phyloP scores from a whole-genome alignment of 805 yeast species.

The Kuraishia capsulata region DNA sequence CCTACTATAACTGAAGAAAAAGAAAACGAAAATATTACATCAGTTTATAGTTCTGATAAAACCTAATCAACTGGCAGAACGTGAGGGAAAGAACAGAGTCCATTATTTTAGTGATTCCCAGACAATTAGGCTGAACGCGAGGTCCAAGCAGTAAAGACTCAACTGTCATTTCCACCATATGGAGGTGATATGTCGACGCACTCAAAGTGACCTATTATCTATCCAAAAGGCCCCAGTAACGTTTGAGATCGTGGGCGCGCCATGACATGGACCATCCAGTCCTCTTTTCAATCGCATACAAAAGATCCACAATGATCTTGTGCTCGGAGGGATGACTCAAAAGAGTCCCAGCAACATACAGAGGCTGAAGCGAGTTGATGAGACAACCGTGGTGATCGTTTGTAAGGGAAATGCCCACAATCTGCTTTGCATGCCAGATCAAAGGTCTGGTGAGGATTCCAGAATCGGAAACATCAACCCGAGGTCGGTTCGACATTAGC shows the following conservation, averaged over 20 bases:
- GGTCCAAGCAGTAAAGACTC: too few relatives aligned
- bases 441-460: slow-evolving; percentile 9
- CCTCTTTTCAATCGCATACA: slow-evolving; percentile 13
- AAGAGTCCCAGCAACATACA: slow-evolving; percentile 17
- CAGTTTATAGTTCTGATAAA: too few relatives aligned
- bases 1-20: too few relatives aligned
- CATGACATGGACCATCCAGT: slow-evolving; percentile 14
- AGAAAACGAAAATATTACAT: slow-evolving; percentile 1
- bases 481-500: slow-evolving; percentile 29
- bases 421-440: slow-evolving; percentile 31
- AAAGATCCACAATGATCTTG: slow-evolving; percentile 10
- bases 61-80: too few relatives aligned
- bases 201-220: too few relatives aligned
- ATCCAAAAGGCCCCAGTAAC: slow-evolving; percentile 11
- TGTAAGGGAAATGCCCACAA: slow-evolving; percentile 20
- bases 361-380: slow-evolving; percentile 17
- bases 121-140: too few relatives aligned
- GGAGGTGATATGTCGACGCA: too few relatives aligned
- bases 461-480: slow-evolving; percentile 5
- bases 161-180: too few relatives aligned
- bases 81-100: too few relatives aligned
- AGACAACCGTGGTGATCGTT: slow-evolving; percentile 14
- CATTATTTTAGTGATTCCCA: too few relatives aligned
- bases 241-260: slow-evolving; percentile 13
- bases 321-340: slow-evolving; percentile 16